Percentiles rank a stretch among this genome's conserved stretches.
Conservation (phyloP, 2,329 filamentous ascomycete genomes). For the Tricladium varicosporioides region DNA sequence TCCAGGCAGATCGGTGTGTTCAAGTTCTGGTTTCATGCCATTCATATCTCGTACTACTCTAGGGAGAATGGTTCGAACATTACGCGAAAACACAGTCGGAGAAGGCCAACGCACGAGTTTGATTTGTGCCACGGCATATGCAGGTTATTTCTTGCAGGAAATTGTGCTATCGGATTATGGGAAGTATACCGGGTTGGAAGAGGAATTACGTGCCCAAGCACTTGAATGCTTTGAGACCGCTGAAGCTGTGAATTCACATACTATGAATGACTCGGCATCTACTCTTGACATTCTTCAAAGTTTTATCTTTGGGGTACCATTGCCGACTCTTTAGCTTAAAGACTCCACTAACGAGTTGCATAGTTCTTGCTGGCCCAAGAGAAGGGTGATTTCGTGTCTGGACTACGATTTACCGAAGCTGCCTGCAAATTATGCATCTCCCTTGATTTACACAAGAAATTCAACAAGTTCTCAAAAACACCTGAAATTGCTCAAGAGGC, state of each 20-base stretch:
- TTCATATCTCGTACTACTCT: constrained; percentile 11
- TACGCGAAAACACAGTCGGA: not conserved
- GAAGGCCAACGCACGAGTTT: constrained; percentile 4
- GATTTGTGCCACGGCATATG: constrained; percentile 14
- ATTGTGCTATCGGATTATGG: constrained; percentile 6
- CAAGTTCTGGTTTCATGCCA: constrained; percentile 10
- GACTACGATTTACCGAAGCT: constrained; percentile 8
- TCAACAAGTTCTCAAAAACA: not conserved
- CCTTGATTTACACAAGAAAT: constrained; percentile 10
- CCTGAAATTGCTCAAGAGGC: constrained; percentile 4
- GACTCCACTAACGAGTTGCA: not conserved
- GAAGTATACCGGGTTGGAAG: constrained; percentile 9
- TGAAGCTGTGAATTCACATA: not conserved
- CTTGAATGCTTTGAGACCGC: constrained; percentile 6
- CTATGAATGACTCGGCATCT: not conserved
- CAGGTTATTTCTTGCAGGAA: constrained; percentile 15
- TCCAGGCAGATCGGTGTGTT: constrained; percentile 9
- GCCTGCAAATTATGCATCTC: constrained; percentile 8
- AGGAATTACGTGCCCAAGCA: constrained; percentile 5
- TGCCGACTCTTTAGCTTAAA: not conserved
- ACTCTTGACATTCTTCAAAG: constrained; percentile 14
- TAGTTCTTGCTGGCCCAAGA: constrained; percentile 14
- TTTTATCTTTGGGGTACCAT: constrained; percentile 12
- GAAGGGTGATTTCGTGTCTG: constrained; percentile 12
- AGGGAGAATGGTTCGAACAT: constrained; percentile 6